phyloP scores from a whole-genome alignment of 768 basidiomycete species.

The Lentinula guzmanii region DNA sequence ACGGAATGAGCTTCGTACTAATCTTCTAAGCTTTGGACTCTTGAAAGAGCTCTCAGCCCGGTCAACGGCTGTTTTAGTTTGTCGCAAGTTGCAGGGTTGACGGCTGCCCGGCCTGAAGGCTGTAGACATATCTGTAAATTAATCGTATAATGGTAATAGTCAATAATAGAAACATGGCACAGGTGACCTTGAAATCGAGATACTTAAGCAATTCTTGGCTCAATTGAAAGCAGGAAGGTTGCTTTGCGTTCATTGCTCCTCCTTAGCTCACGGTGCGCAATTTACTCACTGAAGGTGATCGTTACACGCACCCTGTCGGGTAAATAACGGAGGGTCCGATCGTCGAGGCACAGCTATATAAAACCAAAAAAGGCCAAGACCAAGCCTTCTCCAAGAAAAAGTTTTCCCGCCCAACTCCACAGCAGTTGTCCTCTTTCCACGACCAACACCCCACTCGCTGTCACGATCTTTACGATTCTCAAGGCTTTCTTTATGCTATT shows the following conservation, averaged over 20 bases:
- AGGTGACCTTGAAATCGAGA: no score
- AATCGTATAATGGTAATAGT: no score
- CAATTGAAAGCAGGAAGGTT: no score
- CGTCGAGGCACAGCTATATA: not conserved
- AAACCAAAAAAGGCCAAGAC: not conserved
- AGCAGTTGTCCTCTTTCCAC: not conserved
- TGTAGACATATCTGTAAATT: no score
- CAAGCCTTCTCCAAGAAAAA: not conserved
- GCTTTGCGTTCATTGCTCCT: no score
- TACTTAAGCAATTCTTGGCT: no score
- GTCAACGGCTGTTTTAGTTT: not conserved
- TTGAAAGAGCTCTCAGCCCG: not conserved
- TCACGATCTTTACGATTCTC: constrained; percentile 1
- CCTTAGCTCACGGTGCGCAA: not conserved
- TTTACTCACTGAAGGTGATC: not conserved
- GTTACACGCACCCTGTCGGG: not conserved
- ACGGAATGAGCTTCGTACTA: not conserved
- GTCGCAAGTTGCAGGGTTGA: not conserved
- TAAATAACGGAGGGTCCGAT: not conserved
- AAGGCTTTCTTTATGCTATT: not conserved
- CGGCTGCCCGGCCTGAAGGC: not conserved
- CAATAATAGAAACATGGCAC: no score
- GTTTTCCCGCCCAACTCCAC: not conserved
- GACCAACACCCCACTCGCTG: not conserved
- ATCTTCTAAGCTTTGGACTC: no score